Conservation (phyloP, 768 basidiomycete species). For the Suillus clintonianus region DNA sequence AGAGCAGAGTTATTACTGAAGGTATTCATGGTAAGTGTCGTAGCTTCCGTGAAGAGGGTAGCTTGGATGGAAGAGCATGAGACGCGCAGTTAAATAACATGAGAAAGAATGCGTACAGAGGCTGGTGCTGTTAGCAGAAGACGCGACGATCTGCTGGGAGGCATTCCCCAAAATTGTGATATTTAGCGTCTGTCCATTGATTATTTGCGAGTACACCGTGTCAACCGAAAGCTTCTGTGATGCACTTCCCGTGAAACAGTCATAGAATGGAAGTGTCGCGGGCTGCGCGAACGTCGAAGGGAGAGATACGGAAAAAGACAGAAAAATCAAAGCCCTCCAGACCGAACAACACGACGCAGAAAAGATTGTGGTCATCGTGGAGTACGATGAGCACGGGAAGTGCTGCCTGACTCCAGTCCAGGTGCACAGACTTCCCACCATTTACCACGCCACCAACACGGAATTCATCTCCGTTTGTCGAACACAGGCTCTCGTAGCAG, state of each 20-base stretch:
- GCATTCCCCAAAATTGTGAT: slow-evolving; percentile 72
- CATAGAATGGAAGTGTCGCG: slow-evolving; percentile 59
- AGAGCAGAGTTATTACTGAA: slow-evolving; percentile 73
- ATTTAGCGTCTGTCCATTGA: slow-evolving; percentile 54
- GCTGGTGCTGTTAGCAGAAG: slow-evolving; percentile 59
- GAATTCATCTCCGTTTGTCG: slow-evolving; percentile 2
- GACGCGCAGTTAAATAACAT: slow-evolving; percentile 6
- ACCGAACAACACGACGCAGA: slow-evolving; percentile 10
- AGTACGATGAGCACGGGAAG: slow-evolving; percentile 15
- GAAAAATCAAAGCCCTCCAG: slow-evolving; percentile 4
- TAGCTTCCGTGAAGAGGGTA: slow-evolving; percentile 83
- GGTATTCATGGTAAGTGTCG: slow-evolving; percentile 76
- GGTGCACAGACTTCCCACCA: not conserved
- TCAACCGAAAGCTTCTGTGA: slow-evolving; percentile 64
- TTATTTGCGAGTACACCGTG: slow-evolving; percentile 73
- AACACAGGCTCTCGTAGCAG: not conserved
- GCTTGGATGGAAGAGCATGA: slow-evolving; percentile 44
- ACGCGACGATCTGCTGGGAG: slow-evolving; percentile 59
- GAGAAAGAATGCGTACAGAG: slow-evolving; percentile 51
- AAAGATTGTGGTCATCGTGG: slow-evolving; percentile 23
- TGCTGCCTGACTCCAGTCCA: not conserved
- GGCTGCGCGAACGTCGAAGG: slow-evolving; percentile 50
- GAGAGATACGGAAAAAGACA: slow-evolving; percentile 18
- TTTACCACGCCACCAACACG: slow-evolving; percentile 28
- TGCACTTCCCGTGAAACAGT: slow-evolving; percentile 63